Conservation (phyloP, 1,284 basidiomycete genomes). For the Sanguinoderma infundibulare region DNA sequence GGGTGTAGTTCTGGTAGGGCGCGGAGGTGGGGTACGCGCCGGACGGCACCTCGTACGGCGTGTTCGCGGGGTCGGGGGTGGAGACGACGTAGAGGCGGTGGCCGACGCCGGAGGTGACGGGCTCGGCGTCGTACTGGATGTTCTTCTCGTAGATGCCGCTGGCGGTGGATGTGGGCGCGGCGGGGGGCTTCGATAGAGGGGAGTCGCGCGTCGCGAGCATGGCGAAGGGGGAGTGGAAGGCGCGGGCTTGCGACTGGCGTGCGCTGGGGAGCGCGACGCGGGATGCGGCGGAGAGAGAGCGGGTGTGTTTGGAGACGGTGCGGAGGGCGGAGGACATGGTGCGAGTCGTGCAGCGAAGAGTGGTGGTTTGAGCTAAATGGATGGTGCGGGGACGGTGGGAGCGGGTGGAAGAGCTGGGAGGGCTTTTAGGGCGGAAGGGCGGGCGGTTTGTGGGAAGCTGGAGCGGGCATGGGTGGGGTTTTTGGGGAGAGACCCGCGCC, state of each 20-base stretch:
- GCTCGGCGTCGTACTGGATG: slow-evolving; percentile 53
- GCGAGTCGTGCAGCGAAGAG: slow-evolving; percentile 9
- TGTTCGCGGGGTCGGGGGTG: slow-evolving; percentile 60
- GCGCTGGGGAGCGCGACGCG: slow-evolving; percentile 14
- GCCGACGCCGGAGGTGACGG: slow-evolving; percentile 45
- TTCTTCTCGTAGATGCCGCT: slow-evolving; percentile 58
- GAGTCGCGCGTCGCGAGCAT: slow-evolving; percentile 42
- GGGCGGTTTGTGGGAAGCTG: slow-evolving; percentile 27
- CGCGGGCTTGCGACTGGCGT: slow-evolving; percentile 32
- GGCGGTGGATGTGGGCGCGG: slow-evolving; percentile 31
- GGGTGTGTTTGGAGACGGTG: slow-evolving; percentile 36
- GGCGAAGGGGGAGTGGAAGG: slow-evolving; percentile 66
- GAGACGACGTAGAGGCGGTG: slow-evolving; percentile 69
- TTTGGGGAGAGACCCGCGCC: slow-evolving; percentile 30
- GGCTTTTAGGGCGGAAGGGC: slow-evolving; percentile 8
- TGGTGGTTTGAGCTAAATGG: slow-evolving; percentile 1
- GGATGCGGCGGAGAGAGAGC: slow-evolving; percentile 32
- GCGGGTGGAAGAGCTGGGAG: slow-evolving; percentile 9
- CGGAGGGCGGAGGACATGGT: slow-evolving; percentile 36
- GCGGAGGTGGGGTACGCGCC: slow-evolving; percentile 67
- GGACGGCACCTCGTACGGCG: slow-evolving; percentile 64
- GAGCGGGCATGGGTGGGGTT: slow-evolving; percentile 34
- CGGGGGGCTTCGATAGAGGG: slow-evolving; percentile 38
- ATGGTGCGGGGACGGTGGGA: slow-evolving; percentile 7
- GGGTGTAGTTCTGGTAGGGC: slow-evolving; percentile 49